Conservation (phyloP, 169 alveolate genomes). For the Cryptosporidium andersoni region DNA sequence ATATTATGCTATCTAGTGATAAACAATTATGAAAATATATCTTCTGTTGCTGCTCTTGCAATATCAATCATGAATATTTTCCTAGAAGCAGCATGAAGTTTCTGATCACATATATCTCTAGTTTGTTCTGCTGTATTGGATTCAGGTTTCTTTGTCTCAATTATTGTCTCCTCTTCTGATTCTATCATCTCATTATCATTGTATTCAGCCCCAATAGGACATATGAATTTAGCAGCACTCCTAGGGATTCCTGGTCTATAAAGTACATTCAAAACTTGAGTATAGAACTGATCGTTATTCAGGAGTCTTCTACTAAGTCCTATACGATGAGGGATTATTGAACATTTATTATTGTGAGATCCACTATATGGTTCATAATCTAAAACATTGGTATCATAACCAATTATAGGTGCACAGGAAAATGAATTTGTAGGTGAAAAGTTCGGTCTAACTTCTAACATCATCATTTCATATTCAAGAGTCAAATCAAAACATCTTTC, state of each 20-base stretch:
- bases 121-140: not conserved
- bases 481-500: slow-evolving; percentile 63
- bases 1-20: too few relatives aligned
- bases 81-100: slow-evolving; percentile 58
- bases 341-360: not conserved
- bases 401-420: slow-evolving; percentile 18
- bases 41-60: slow-evolving; percentile 70
- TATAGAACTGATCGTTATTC: not conserved
- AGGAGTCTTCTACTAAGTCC: slow-evolving; percentile 25
- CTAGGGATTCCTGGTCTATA: slow-evolving; percentile 67
- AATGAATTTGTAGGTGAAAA: slow-evolving; percentile 32
- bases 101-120: slow-evolving; percentile 32
- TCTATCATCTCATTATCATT: slow-evolving; percentile 3
- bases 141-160: not conserved
- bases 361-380: slow-evolving; percentile 35
- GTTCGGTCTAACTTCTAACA: slow-evolving; percentile 64
- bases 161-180: not conserved
- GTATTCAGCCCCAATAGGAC: slow-evolving; percentile 46
- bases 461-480: slow-evolving; percentile 69
- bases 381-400: slow-evolving; percentile 29
- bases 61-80: slow-evolving; percentile 65
- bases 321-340: slow-evolving; percentile 15
- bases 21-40: slow-evolving; percentile 17
- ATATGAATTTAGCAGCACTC: slow-evolving; percentile 28
- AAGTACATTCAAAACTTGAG: slow-evolving; percentile 1